Evolutionary conservation across 2,329 filamentous ascomycete genomes (phyloP).

Genomic region (Trichoderma endophyticum): DNA sequence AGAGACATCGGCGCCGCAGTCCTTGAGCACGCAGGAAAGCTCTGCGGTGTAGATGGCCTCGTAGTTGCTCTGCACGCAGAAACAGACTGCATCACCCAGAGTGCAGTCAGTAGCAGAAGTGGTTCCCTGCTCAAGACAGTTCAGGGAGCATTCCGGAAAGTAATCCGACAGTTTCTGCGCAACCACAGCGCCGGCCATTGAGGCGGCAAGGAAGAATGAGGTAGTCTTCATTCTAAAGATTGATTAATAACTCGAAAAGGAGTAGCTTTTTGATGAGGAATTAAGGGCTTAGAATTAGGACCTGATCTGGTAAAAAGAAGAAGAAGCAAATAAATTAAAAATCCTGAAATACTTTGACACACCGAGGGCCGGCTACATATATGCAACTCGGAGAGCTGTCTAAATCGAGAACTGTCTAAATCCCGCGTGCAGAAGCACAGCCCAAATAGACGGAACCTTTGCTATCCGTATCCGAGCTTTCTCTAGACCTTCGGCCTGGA

Average conservation of each 20-base stretch:
- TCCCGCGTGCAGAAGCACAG: neutral
- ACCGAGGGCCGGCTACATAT: neutral
- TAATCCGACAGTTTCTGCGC: constrained; percentile 24
- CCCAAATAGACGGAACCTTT: neutral
- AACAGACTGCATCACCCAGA: constrained; percentile 26
- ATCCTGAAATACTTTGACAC: neutral
- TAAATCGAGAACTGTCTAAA: neutral
- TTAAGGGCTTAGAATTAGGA: neutral
- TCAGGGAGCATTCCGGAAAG: constrained; percentile 31
- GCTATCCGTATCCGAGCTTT: neutral
- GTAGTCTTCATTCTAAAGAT: constrained; percentile 1
- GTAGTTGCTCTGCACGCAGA: constrained; percentile 30
- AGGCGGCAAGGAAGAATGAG: constrained; percentile 23
- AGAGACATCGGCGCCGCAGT: constrained; percentile 27
- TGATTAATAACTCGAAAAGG: neutral
- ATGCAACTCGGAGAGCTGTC: neutral
- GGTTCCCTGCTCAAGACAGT: constrained; percentile 29
- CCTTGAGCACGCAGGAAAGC: constrained; percentile 28
- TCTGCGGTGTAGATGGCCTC: constrained; percentile 28
- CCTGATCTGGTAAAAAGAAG: neutral
- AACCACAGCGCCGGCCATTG: constrained; percentile 23
- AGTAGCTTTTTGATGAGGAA: neutral
- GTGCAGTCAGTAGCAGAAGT: constrained; percentile 25
- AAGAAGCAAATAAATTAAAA: neutral
- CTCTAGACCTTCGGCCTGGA: neutral